Percentiles rank a stretch among this genome's conserved stretches.
Evolutionary conservation across 1,284 basidiomycete species (phyloP).

Genomic region (Agaricales sp.): DNA sequence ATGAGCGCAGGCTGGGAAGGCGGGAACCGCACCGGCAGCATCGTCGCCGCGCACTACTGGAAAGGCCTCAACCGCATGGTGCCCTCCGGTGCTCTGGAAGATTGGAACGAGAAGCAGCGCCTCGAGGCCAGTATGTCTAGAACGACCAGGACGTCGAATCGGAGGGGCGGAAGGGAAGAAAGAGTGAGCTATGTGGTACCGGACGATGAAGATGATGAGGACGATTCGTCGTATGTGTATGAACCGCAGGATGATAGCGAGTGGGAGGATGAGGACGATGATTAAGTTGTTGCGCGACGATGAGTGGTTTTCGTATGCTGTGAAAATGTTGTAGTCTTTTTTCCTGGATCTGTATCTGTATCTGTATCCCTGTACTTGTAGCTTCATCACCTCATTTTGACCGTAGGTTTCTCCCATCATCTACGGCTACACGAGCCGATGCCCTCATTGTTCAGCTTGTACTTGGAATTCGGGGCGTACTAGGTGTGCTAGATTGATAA

Average conservation of each 20-base stretch:
- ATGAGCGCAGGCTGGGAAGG: slow-evolving; percentile 2
- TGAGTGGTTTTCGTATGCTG: too few species aligned
- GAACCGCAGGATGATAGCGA: background rate
- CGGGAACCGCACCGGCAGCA: background rate
- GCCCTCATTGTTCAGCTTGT: too few species aligned
- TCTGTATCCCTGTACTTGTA: too few species aligned
- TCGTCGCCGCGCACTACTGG: background rate
- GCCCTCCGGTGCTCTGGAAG: background rate
- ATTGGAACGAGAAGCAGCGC: background rate
- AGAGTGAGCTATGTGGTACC: background rate
- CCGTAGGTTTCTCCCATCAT: too few species aligned
- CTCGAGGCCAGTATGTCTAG: too few species aligned
- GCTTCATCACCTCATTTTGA: too few species aligned
- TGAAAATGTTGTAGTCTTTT: too few species aligned
- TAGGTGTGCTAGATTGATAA: too few species aligned
- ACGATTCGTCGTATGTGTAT: slow-evolving; percentile 1
- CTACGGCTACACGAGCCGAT: too few species aligned
- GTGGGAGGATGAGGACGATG: background rate
- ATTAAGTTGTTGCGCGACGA: background rate
- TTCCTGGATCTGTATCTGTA: too few species aligned
- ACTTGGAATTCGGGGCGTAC: too few species aligned
- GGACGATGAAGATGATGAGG: background rate
- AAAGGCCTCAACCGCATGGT: slow-evolving; percentile 1
- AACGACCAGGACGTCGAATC: too few species aligned
- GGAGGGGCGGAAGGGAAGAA: background rate